Evolutionary conservation across 2,329 filamentous ascomycete genomes (phyloP).

Genomic region (Periglandula ipomoeae): DNA sequence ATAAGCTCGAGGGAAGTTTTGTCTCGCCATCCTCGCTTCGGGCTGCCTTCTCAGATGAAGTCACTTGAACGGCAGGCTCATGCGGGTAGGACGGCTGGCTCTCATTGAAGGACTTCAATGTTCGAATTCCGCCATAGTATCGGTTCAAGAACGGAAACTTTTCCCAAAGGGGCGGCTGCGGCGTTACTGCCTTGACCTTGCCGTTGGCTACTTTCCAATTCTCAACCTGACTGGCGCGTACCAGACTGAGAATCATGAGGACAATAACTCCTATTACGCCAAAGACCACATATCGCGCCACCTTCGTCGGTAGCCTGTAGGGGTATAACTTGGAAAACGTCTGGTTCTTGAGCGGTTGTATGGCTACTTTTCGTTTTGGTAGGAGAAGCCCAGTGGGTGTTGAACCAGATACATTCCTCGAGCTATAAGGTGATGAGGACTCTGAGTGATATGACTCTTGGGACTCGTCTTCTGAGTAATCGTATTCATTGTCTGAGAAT

Average conservation of each 20-base stretch:
- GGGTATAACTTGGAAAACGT: constrained; percentile 20
- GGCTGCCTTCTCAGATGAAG: constrained; percentile 11
- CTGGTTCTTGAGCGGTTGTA: constrained; percentile 12
- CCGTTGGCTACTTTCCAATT: constrained; percentile 53
- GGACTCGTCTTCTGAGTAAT: constrained; percentile 37
- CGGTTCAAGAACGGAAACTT: constrained; percentile 75
- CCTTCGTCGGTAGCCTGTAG: constrained; percentile 60
- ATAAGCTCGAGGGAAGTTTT: constrained; percentile 15
- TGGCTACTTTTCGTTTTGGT: constrained; percentile 19
- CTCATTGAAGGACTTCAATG: constrained; percentile 52
- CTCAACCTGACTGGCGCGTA: constrained; percentile 63
- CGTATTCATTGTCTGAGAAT: constrained; percentile 40
- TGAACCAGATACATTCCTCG: constrained; percentile 42
- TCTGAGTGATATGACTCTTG: constrained; percentile 23
- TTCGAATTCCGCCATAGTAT: constrained; percentile 82
- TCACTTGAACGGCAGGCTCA: constrained; percentile 31
- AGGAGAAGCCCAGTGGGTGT: constrained; percentile 35
- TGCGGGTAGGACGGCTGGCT: constrained; percentile 80
- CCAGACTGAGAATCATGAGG: constrained; percentile 67
- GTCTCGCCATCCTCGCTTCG: constrained; percentile 8
- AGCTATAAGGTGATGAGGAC: constrained; percentile 41
- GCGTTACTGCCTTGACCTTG: constrained; percentile 31
- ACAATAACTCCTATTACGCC: constrained; percentile 59
- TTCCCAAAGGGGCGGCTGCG: constrained; percentile 69
- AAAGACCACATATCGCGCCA: constrained; percentile 71